Evolutionary conservation across 2,329 filamentous ascomycete species (phyloP).

Genomic region (Akanthomyces dipterigenus): DNA sequence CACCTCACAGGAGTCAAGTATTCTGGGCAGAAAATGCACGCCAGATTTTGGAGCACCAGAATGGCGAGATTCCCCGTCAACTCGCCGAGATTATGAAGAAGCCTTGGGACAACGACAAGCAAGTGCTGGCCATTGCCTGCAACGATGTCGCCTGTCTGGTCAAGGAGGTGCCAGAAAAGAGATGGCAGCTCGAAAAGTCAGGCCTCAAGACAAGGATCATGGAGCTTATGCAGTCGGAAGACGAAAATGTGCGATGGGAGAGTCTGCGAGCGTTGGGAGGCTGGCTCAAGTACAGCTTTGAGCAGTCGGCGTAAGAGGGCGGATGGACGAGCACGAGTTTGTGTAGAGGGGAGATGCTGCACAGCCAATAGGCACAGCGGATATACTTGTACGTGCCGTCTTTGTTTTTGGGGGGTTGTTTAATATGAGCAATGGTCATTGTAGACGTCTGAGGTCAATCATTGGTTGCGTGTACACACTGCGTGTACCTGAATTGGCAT

Average conservation of each 20-base stretch:
- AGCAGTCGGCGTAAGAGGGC: constrained; percentile 25
- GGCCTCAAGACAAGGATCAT: constrained; percentile 83
- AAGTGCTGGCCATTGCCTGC: constrained; percentile 86
- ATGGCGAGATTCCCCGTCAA: constrained; percentile 70
- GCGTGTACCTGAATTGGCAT: not conserved
- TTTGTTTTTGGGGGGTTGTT: constrained; percentile 4
- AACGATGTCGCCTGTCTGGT: constrained; percentile 88
- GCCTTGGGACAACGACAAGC: constrained; percentile 72
- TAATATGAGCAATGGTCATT: constrained; percentile 4
- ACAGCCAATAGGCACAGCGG: constrained; percentile 9
- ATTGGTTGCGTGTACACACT: constrained; percentile 1
- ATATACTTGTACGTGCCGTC: not conserved
- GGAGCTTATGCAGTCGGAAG: constrained; percentile 85
- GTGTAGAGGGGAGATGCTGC: not conserved
- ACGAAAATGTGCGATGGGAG: constrained; percentile 89
- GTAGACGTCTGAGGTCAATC: not conserved
- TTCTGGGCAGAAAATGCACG: constrained; percentile 93
- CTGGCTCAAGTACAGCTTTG: constrained; percentile 60
- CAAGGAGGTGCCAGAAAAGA: constrained; percentile 80
- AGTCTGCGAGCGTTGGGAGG: constrained; percentile 72
- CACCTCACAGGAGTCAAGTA: constrained; percentile 75
- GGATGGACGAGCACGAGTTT: not conserved
- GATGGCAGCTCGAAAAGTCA: constrained; percentile 71
- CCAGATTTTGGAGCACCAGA: constrained; percentile 76
- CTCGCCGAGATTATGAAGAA: constrained; percentile 75